A percentile compares a stretch with the other conserved stretches of the same genome.
Evolutionary conservation across 345 rosid species (phyloP).

Genomic region (Cardamine occulta): DNA sequence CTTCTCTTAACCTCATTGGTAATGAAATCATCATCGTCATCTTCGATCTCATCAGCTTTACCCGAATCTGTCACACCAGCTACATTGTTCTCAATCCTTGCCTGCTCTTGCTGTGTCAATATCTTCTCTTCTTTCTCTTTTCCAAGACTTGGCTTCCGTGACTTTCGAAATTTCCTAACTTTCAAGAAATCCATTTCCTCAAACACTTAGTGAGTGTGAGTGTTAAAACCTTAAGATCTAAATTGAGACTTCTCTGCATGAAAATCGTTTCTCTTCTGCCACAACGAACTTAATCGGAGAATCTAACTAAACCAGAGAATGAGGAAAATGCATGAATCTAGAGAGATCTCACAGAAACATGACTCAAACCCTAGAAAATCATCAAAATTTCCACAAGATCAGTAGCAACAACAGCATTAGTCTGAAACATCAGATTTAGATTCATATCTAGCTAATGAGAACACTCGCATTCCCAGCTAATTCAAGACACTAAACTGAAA

Average conservation of each 20-base stretch:
- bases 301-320: slow-evolving; percentile 27
- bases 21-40: slow-evolving; percentile 94
- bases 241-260: slow-evolving; percentile 35
- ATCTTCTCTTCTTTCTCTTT: slow-evolving; percentile 59
- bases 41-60: slow-evolving; percentile 56
- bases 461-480: slow-evolving; percentile 8
- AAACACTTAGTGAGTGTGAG: slow-evolving; percentile 22
- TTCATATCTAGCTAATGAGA: slow-evolving; percentile 10
- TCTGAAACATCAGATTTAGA: slow-evolving; percentile 19
- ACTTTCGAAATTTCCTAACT: slow-evolving; percentile 68
- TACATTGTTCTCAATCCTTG: slow-evolving; percentile 47
- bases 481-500: slow-evolving; percentile 34
- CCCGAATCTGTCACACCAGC: slow-evolving; percentile 41
- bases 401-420: neutral
- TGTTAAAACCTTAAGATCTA: slow-evolving; percentile 28
- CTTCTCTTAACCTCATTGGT: slow-evolving; percentile 93
- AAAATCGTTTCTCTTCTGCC: slow-evolving; percentile 15
- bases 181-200: slow-evolving; percentile 75
- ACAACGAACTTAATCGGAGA: slow-evolving; percentile 8
- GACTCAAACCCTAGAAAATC: slow-evolving; percentile 22
- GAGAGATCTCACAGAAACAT: slow-evolving; percentile 33
- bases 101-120: slow-evolving; percentile 50
- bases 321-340: too few relatives aligned
- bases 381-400: slow-evolving; percentile 21
- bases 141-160: slow-evolving; percentile 49